phyloP scores from a whole-genome alignment of 768 basidiomycete genomes.

The Tricholoma saponaceum region DNA sequence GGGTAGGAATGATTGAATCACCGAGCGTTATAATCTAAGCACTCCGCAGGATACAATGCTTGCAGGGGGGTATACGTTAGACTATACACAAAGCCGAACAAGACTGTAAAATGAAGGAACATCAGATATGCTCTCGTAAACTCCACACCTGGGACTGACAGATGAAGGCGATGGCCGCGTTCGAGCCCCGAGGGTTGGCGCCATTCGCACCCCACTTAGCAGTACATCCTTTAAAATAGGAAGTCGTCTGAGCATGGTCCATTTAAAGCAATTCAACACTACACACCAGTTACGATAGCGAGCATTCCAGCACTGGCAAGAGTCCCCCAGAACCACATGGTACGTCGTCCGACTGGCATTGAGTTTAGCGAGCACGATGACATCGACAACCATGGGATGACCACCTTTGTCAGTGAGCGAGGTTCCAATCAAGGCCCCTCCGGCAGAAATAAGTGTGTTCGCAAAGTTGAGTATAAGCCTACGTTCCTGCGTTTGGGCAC shows the following conservation, averaged over 20 bases:
- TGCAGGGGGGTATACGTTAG: conserved; percentile 59
- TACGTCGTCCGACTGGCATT: conserved; percentile 34
- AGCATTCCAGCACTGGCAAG: conserved; percentile 32
- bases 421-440: conserved; percentile 39
- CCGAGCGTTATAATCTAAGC: conserved; percentile 50
- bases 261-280: neutral
- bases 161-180: conserved; percentile 42
- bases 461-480: conserved; percentile 39
- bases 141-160: conserved; percentile 23
- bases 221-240: conserved; percentile 27
- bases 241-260: neutral
- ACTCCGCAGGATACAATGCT: conserved; percentile 53
- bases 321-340: conserved; percentile 47
- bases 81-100: conserved; percentile 52
- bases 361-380: neutral
- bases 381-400: neutral
- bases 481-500: conserved; percentile 35
- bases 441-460: conserved; percentile 36
- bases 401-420: conserved; percentile 36
- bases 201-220: conserved; percentile 34
- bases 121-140: conserved; percentile 11
- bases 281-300: conserved; percentile 35
- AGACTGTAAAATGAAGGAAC: conserved; percentile 27
- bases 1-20: conserved; percentile 4
- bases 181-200: conserved; percentile 35